These are phyloP conservation scores for Periconia macrospinosa DNA, from an alignment of 2,329 filamentous ascomycete genomes.

Conservation along the genomic window DNA sequence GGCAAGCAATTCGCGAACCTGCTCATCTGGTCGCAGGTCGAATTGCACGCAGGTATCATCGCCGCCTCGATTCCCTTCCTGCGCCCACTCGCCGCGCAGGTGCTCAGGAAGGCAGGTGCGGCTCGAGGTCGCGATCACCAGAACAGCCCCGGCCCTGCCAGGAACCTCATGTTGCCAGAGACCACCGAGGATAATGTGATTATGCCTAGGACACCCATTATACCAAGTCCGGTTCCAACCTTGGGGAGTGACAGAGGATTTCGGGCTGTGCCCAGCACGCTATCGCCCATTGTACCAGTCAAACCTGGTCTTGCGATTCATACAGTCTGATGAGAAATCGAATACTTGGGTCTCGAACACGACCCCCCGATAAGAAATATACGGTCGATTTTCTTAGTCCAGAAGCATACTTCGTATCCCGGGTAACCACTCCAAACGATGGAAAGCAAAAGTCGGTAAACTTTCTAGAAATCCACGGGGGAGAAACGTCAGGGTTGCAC, in stretches of 20 bases:
- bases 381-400: no score
- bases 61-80: constrained; percentile 37
- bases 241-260: constrained; percentile 18
- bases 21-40: constrained; percentile 36
- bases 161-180: constrained; percentile 9
- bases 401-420: no score
- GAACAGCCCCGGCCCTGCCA: constrained; percentile 15
- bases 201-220: constrained; percentile 22
- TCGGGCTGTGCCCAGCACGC: constrained; percentile 11
- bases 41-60: constrained; percentile 34
- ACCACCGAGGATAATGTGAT: constrained; percentile 10
- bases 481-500: no score
- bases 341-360: neutral
- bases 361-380: no score
- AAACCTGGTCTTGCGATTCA: constrained; percentile 3
- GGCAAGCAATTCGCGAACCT: constrained; percentile 20
- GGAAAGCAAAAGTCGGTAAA: no score
- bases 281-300: constrained; percentile 19
- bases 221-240: constrained; percentile 26
- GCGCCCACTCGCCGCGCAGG: constrained; percentile 25
- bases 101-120: constrained; percentile 3
- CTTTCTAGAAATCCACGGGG: no score
- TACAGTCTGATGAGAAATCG: constrained; percentile 3
- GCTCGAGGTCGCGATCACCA: constrained; percentile 9
- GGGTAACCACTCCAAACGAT: no score